phyloP scores from a whole-genome alignment of 108 stramenopile genomes.

The Aurantiochytrium sp. region DNA sequence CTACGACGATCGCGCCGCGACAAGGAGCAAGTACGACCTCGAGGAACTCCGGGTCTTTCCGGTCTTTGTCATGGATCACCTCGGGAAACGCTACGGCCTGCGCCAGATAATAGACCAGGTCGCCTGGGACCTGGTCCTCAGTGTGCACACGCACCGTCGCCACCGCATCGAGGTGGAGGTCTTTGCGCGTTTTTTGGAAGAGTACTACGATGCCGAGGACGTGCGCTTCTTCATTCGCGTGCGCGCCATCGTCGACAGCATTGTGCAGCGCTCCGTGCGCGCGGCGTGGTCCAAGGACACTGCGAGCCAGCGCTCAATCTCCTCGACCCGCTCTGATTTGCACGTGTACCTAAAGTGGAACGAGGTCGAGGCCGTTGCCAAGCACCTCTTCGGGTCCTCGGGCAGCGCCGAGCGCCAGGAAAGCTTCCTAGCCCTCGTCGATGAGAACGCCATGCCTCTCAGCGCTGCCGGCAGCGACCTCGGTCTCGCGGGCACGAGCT shows the following conservation, averaged over 20 bases:
- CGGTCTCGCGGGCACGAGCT: too few relatives aligned
- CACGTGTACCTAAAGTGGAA: constrained; percentile 18
- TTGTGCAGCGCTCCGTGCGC: constrained; percentile 6
- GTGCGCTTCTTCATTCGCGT: constrained; percentile 51
- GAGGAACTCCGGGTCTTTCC: constrained; percentile 20
- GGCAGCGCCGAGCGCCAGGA: background rate
- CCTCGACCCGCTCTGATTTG: background rate
- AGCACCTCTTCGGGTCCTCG: background rate
- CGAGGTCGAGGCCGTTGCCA: background rate
- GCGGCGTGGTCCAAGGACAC: background rate
- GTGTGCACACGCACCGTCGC: background rate
- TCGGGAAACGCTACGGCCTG: constrained; percentile 34
- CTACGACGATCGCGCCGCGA: background rate
- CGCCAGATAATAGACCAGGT: constrained; percentile 37
- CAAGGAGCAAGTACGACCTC: background rate
- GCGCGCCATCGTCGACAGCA: constrained; percentile 30
- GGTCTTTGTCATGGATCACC: constrained; percentile 37
- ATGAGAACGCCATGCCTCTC: background rate
- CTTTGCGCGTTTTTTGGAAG: constrained; percentile 54
- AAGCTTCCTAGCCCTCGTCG: background rate
- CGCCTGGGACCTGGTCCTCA: constrained; percentile 51
- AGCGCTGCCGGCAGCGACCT: too few relatives aligned
- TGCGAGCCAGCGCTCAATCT: background rate
- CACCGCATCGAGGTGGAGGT: constrained; percentile 39
- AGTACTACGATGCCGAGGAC: constrained; percentile 55